phyloP scores from a whole-genome alignment of 2,329 filamentous ascomycete genomes.

The Didymella exigua region DNA sequence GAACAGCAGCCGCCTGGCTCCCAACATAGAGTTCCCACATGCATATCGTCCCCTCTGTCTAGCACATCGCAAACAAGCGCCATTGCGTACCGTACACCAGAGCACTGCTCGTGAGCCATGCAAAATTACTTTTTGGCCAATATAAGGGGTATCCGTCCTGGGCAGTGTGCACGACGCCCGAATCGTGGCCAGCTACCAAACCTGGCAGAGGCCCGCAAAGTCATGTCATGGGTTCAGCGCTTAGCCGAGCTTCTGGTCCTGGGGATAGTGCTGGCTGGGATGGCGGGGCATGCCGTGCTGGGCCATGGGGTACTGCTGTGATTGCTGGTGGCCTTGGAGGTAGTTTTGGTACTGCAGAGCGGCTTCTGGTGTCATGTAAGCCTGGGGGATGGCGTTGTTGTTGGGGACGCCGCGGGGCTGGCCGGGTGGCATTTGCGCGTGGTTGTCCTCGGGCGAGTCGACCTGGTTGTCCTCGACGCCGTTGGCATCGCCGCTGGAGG shows the following conservation, averaged over 20 bases:
- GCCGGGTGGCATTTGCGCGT: slow-evolving; percentile 75
- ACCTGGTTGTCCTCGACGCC: slow-evolving; percentile 62
- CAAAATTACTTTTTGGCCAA: slow-evolving; percentile 47
- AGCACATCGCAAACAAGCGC: slow-evolving; percentile 26
- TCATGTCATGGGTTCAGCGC: slow-evolving; percentile 23
- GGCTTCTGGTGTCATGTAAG: slow-evolving; percentile 69
- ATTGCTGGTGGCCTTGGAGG: slow-evolving; percentile 67
- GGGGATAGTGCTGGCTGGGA: slow-evolving; percentile 72
- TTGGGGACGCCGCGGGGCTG: slow-evolving; percentile 70
- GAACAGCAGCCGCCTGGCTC: slow-evolving; percentile 34
- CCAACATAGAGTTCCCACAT: slow-evolving; percentile 41
- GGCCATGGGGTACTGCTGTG: slow-evolving; percentile 78
- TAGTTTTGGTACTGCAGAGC: slow-evolving; percentile 86
- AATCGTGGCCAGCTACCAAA: slow-evolving; percentile 36
- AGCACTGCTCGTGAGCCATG: slow-evolving; percentile 34
- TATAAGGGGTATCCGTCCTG: slow-evolving; percentile 49
- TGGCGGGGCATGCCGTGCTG: slow-evolving; percentile 72
- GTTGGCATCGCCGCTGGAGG: slow-evolving; percentile 74
- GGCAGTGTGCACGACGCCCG: slow-evolving; percentile 39
- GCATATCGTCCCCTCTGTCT: slow-evolving; percentile 36
- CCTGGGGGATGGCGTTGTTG: slow-evolving; percentile 67
- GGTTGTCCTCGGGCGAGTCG: slow-evolving; percentile 91
- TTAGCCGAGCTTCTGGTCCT: slow-evolving; percentile 55
- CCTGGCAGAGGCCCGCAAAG: slow-evolving; percentile 28
- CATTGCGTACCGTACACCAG: slow-evolving; percentile 32